Conservation (phyloP, 176 grass and related monocot species). For the Eremochloa ophiuroides region DNA sequence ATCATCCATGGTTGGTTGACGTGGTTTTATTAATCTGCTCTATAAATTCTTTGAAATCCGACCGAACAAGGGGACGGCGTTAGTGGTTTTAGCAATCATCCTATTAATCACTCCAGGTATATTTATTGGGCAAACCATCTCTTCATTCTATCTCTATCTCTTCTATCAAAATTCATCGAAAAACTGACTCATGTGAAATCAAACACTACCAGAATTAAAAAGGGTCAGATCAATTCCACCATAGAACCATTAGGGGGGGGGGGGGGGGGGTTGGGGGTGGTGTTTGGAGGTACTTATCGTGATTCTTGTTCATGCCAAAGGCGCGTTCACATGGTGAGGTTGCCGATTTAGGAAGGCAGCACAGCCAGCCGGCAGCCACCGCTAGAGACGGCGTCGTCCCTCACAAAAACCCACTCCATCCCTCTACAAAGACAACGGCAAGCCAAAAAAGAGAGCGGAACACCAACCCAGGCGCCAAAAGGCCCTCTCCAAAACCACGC, state of each 20-base stretch:
- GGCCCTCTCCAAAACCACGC: slow-evolving; percentile 8
- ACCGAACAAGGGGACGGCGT: too few relatives aligned
- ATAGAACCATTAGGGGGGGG: neutral
- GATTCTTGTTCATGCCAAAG: neutral
- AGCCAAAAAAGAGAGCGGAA: neutral
- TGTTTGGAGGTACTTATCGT: neutral
- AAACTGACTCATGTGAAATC: neutral
- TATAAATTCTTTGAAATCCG: neutral
- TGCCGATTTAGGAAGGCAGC: slow-evolving; percentile 13
- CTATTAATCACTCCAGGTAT: too few relatives aligned
- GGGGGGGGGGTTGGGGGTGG: too few relatives aligned
- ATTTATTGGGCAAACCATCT: neutral
- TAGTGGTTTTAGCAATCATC: too few relatives aligned
- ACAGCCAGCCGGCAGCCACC: neutral
- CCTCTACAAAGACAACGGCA: neutral
- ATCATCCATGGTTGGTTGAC: too few relatives aligned
- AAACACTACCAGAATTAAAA: neutral
- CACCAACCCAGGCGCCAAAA: slow-evolving; percentile 28
- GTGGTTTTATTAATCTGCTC: neutral
- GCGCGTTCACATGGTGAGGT: neutral
- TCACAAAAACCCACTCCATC: neutral
- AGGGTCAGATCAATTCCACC: neutral
- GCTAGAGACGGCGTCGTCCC: neutral
- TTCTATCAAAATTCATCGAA: neutral
- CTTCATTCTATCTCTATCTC: too few relatives aligned